Evolutionary conservation across 306 rosid genomes (phyloP), one percentile per base, ranked within the genome.

Genomic region (Alnus rubra): DNA sequence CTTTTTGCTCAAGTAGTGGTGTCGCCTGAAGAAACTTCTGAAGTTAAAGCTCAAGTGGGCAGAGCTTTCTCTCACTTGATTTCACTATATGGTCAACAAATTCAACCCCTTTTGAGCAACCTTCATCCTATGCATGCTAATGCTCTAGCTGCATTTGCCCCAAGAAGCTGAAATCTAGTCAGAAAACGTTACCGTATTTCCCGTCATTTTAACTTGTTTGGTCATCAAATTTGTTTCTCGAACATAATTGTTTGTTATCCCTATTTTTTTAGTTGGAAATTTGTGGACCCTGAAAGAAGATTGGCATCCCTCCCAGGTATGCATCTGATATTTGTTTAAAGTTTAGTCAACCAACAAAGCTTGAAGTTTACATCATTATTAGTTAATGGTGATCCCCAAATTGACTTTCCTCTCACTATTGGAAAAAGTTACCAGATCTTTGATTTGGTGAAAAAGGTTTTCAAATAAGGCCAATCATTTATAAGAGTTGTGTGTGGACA

Each of bases 1-100:
- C 84, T 93, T 49, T 90, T 89, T 82, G 99, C 96, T 71, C 96
- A 96, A 90, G 98, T 93, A 60, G 98, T 88, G 74, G 89, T 90
- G 45, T 95, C 97, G 18, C 99, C 98, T 7, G 86, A 71, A 37
- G 99, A 93, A 88, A 89, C 97, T 7, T 54, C 97, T 31, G 97
- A 91, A 84, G 97, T 91, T 69, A 96, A 96, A 87, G 79, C 89
- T 85, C 86, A 86, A 72, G 88, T 91, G 37, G 99, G 98, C 83
- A 88, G 92, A 90, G 88, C 96, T 50, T 96, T 93, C 78, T 81
- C 91, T 74, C 98, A 96, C 86, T 88, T 96, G 85, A 63, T 91
- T 86, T 93, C 99, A 7, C 78, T 93, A 64, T 96, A 91, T 67
- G 99, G 99, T 59, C 93, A 89, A 56, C 99, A 96, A 88, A 90